These are phyloP conservation scores for Diplotaxis tenuifolia DNA, from an alignment of 345 rosid genomes.

Conservation along the genomic window DNA sequence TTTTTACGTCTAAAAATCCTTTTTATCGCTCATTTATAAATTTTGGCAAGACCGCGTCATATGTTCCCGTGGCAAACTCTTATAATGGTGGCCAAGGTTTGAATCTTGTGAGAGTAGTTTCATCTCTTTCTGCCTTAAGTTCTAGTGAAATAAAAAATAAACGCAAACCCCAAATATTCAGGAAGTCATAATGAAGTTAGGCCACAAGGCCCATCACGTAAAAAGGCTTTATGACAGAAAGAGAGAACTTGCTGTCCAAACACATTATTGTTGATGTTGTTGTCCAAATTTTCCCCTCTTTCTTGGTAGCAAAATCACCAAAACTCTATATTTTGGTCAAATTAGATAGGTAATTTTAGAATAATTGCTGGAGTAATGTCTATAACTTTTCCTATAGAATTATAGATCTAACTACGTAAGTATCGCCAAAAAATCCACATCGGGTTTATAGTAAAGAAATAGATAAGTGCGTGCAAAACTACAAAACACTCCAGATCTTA, in stretches of 20 bases:
- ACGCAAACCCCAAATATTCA: neutral
- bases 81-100: no score
- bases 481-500: slow-evolving; percentile 14
- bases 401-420: neutral
- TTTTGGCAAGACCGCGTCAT: no score
- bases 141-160: no score
- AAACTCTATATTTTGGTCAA: no score
- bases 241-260: neutral
- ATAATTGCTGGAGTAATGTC: neutral
- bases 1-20: no score
- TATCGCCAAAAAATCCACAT: neutral
- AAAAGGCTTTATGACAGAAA: neutral
- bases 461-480: neutral
- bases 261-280: no score
- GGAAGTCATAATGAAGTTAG: neutral
- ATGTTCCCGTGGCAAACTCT: no score
- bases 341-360: neutral
- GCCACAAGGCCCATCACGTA: neutral
- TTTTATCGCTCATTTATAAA: no score
- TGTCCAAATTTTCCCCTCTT: no score
- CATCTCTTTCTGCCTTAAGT: no score
- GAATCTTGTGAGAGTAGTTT: no score
- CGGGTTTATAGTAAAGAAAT: neutral
- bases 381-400: neutral
- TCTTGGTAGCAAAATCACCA: no score